Base-by-base conservation (phyloP, 1,284 basidiomycete species). In the Boletus semigastroideus region DNA sequence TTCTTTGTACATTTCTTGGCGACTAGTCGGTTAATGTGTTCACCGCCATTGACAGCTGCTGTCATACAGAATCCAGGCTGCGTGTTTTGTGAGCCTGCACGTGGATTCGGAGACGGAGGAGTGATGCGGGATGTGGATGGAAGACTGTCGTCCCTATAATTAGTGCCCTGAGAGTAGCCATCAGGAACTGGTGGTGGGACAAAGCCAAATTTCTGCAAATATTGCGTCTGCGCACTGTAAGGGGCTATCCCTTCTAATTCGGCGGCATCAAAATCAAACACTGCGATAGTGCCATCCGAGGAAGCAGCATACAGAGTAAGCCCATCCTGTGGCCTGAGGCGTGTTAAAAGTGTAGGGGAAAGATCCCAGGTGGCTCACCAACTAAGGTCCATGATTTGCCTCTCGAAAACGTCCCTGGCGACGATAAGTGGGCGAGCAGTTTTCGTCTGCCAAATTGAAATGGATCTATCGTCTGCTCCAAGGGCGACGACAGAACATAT, bases 361-460 rank as follows among this genome's bases (percentile, higher is more conserved):
- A 48, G 27, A 16, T 20, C 12, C 44, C 20, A 37, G 13, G 33
- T 34, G 14, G 17, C 84, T 57, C 64, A 93, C 96, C 97, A 99
- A 62, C 87, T 92, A 5, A 99, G 78, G 68, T 99, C 97, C 80
- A 98, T 89, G 44, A 98, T 91, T 63, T 95, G 92, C 49, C 94
- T 76, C 54, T 96, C 93, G 60, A 99, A 98, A 0, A 97, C 86
- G 58, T 98, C 94, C 60, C 92, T 89, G 1, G 95, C 86, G 1
- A 98, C 95, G 31, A 97, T 87, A 6, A 98, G 73, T 1, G 97
- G 97, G 46, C 91, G 81, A 10, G 90, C 90, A 1, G 86, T 83
- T 59, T 93, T 93, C 7, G 94, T 97, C 67, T 94, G 87, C 94
- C 94, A 98, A 22, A 97, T 84, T 2, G 93, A 96, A 17, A 95